These are phyloP conservation scores for Termitomyces sp. DNA, from an alignment of 768 basidiomycete species.

Conservation along the genomic window DNA sequence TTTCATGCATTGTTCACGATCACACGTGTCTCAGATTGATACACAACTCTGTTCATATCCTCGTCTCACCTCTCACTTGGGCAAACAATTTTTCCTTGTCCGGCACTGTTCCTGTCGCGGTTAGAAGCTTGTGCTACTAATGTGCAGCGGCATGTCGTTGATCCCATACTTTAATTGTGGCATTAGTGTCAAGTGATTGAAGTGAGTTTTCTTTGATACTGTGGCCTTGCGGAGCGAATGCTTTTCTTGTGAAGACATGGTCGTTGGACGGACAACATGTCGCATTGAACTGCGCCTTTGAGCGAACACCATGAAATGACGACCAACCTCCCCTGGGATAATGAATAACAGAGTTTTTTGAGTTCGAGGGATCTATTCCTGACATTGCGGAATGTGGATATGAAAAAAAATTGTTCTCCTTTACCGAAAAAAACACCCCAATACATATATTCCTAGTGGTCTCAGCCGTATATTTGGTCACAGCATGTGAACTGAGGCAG, in stretches of 20 bases:
- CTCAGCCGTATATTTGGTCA: too few relatives aligned
- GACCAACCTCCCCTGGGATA: neutral
- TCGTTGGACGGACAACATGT: neutral
- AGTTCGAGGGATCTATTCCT: neutral
- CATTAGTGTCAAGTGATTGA: constrained; percentile 3
- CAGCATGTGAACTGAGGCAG: too few relatives aligned
- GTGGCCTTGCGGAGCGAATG: neutral
- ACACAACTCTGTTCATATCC: too few relatives aligned
- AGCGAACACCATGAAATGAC: too few relatives aligned
- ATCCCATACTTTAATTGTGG: constrained; percentile 2
- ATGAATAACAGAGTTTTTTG: too few relatives aligned
- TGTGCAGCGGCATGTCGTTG: neutral
- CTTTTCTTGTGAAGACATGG: neutral
- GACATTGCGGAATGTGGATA: neutral
- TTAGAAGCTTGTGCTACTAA: neutral
- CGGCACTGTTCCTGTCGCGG: neutral
- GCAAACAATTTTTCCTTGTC: neutral
- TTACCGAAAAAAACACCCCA: neutral
- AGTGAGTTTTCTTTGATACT: neutral
- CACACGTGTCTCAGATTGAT: too few relatives aligned
- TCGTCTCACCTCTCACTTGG: too few relatives aligned
- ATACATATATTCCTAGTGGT: too few relatives aligned
- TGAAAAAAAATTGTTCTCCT: neutral
- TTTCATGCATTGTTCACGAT: too few relatives aligned
- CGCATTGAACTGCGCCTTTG: too few relatives aligned